Base-by-base conservation (phyloP, 495 filamentous ascomycete genomes). In the Cryomyces antarcticus region DNA sequence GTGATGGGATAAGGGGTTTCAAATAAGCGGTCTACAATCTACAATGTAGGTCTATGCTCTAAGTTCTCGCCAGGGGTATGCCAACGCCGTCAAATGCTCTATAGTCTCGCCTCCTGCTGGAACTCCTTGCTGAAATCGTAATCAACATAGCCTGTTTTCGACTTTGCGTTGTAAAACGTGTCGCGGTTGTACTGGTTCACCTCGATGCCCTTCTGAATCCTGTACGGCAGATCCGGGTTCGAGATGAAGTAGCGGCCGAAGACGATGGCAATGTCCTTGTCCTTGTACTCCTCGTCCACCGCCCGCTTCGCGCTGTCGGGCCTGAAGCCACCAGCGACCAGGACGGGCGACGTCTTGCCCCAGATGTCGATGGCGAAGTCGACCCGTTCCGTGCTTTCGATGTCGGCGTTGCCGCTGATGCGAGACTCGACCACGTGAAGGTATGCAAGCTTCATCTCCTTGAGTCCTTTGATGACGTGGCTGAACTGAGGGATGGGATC, bases 201-300 rank as follows among this genome's bases (percentile, higher is more conserved):
- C 28, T 57, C 52, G 35, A 82, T 62, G 0, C 68, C 70, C 38
- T 75, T 52, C 57, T 66, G 56, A 7, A 86, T 43, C 42, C 73
- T 62, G 51, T 73, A 82, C 3, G 69, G 63, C 50, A 89, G 52
- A 56, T 87, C 81, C 2, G 81, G 81, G 43, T 71, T 87, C 44
- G 76, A 63, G 43, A 80, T 78, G 48, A 74, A 88, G 31, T 62
- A 66, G 34, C 75, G 55, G 13, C 80, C 80, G 57, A 79, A 79
- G 0, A 64, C 69, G 36, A 60, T 47, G 1, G 52, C 49, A 7
- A 63, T 55, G 39, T 79, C 63, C 49, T 65, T 59, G 28, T 67
- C 65, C 46, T 59, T 55, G 49, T 72, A 73, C 37, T 70, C 50
- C 34, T 63, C 53, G 48, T 79, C 72, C 7, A 72, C 70, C 5